Evolutionary conservation across 2,329 filamentous ascomycete species (phyloP), one percentile per base, ranked within the genome.

Genomic region (Cladorrhinum sp.): DNA sequence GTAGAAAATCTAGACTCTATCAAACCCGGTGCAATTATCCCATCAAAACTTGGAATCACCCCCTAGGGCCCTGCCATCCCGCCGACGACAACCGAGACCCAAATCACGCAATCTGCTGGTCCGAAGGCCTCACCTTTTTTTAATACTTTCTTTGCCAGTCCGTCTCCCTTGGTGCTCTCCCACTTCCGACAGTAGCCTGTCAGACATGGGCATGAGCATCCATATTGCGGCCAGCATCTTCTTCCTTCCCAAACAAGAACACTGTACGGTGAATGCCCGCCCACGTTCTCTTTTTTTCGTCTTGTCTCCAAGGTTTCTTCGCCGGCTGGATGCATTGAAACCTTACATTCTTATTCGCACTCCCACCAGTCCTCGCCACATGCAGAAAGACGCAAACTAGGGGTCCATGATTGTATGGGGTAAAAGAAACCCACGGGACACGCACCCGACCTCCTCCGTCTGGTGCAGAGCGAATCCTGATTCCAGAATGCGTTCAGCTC

Each of bases 101-200:
- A 36, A 57, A 65, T 65, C 63, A 65, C 63, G 61, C 63, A 63
- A 65, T 63, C n/a, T 5, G 8, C 54, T 10, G 22, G 18, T 23
- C 59, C 20, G 52, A 56, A 63, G 59, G 45, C 55, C 61, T 63
- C 57, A 61, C 38, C 18, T 27, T 36, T 23, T 23, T 59, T 58
- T 52, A 20, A 41, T 41, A 22, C n/a, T 6, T 32, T 32, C 29
- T 32, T 32, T n/a, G n/a, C 18, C 48, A 24, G 22, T 51, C 50
- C 23, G 55, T 20, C 55, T 51, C 24, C n/a, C 16, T 16, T 41
- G 29, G 55, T 22, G n/a, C 16, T 25, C 24, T 52, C 48, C 22
- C 18, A 18, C 20, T 41, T 27, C 32, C 56, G 29, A 52, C 13
- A n/a, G 36, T 51, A 36, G 20, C 29, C 22, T 23, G 36, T 16